Conservation (phyloP, 2,329 filamentous ascomycete genomes). For the Neofusicoccum laricinum region DNA sequence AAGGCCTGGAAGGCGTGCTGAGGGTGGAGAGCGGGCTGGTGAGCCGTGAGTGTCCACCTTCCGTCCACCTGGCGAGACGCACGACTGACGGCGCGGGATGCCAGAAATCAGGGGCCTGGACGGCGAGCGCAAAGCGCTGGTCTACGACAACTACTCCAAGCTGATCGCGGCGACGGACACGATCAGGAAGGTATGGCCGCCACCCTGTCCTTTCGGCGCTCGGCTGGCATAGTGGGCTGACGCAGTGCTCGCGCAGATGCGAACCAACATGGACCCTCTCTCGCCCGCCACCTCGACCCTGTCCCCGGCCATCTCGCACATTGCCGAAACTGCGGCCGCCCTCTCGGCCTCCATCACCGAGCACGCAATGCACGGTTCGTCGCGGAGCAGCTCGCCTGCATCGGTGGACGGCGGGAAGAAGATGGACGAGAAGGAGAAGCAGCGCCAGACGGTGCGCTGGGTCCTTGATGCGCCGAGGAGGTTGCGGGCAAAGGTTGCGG, state of each 20-base stretch:
- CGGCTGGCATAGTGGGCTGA: not conserved
- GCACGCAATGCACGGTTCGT: slow-evolving; percentile 16
- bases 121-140: slow-evolving; percentile 92
- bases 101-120: slow-evolving; percentile 83
- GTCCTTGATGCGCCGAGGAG: slow-evolving; percentile 61
- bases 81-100: not conserved
- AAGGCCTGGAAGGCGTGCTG: slow-evolving; percentile 66
- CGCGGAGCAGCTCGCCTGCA: slow-evolving; percentile 1
- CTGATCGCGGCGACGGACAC: slow-evolving; percentile 95
- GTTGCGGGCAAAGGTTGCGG: slow-evolving; percentile 56
- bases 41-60: slow-evolving; percentile 35
- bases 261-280: slow-evolving; percentile 75
- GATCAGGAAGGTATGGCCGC: slow-evolving; percentile 65
- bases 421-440: slow-evolving; percentile 35
- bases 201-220: too few species aligned
- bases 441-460: slow-evolving; percentile 60
- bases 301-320: slow-evolving; percentile 70
- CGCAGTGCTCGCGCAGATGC: slow-evolving; percentile 54
- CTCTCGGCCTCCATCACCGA: slow-evolving; percentile 39
- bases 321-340: slow-evolving; percentile 59
- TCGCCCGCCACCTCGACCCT: slow-evolving; percentile 72
- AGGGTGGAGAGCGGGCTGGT: slow-evolving; percentile 68
- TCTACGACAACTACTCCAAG: slow-evolving; percentile 98
- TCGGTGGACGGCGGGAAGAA: not conserved
- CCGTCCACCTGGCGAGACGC: too few species aligned